Base-by-base conservation (phyloP, 2,329 filamentous ascomycete genomes). In the Keithomyces neogunnii region DNA sequence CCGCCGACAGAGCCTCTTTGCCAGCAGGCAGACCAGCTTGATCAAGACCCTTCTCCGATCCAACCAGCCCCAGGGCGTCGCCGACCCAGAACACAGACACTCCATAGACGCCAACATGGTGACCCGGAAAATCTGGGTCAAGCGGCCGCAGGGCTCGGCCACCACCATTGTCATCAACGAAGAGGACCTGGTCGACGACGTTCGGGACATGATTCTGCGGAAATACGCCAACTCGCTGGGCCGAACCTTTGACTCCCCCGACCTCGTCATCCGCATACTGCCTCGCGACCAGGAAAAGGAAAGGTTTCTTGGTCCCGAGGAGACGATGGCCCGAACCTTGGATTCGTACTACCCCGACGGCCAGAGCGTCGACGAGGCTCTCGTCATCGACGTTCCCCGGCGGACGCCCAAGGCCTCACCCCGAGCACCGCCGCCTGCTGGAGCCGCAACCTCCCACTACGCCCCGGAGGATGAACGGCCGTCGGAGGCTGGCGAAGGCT, bases 201-300 rank as follows among this genome's bases (percentile, higher is more conserved):
- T 96, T 55, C 86, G 92, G 60, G 93, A 96, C 60, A 82, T 89
- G 75, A 93, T 97, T 52, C 73, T 97, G 60, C 84, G 82, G 62
- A 97, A 97, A 73, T 99, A 97, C 68, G 83, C 84, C 60, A 97
- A 99, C 69, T 95, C 90, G 11, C 76, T 99, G 30, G 92, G 92
- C 48, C 84, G 84, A 60, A 87, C 80, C 49, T 96, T 91, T 67
- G 93, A 99, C 70, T 80, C 93, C 9, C 93, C 93, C 10, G 93
- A 99, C 67, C 80, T 99, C 52, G 84, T 81, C 9, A 75, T 97
- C 56, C 84, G 87, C 56, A 87, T 97, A 59, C 66, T 78, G 13
- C 81, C 87, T n/a, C 80, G 89, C 51, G 85, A 89, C 60, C 69
- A 78, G 64, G 69, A 73, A 55, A 73, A 63, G 40, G 89, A 91